Evolutionary conservation across 331 rosid species (phyloP).

Genomic region (Pyrus hybrid): DNA sequence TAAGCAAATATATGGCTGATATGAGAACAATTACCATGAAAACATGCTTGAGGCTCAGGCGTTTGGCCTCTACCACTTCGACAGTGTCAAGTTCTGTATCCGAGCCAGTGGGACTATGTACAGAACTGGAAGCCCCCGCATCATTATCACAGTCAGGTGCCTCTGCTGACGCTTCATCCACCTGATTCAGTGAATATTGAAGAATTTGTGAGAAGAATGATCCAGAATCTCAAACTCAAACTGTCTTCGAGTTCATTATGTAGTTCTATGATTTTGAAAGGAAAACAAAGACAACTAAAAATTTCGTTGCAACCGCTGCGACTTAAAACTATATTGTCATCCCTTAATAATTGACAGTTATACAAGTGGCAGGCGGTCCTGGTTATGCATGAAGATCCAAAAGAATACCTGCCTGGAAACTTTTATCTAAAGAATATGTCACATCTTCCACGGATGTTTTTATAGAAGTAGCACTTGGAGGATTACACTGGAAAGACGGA

Average conservation of each 20-base stretch:
- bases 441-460: constrained; percentile 36
- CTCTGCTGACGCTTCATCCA: constrained; percentile 39
- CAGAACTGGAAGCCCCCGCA: constrained; percentile 22
- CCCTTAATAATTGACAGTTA: background rate
- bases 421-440: constrained; percentile 26
- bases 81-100: constrained; percentile 3
- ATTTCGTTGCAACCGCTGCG: background rate
- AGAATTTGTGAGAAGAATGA: constrained; percentile 5
- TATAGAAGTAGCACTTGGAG: constrained; percentile 32
- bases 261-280: background rate
- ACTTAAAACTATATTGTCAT: background rate
- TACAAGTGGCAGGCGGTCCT: background rate
- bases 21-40: constrained; percentile 24
- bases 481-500: constrained; percentile 33
- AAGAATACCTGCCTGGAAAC: constrained; percentile 72
- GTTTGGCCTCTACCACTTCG: constrained; percentile 9
- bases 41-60: constrained; percentile 23
- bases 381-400: background rate
- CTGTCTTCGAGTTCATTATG: background rate
- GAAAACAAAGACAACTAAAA: background rate
- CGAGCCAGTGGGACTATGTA: background rate
- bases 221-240: constrained; percentile 1
- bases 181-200: constrained; percentile 28
- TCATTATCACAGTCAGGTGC: constrained; percentile 15
- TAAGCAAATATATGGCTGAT: constrained; percentile 28